These are phyloP conservation scores for Crithidia mellificae DNA, from an alignment of 208 protist species.

Conservation along the genomic window DNA sequence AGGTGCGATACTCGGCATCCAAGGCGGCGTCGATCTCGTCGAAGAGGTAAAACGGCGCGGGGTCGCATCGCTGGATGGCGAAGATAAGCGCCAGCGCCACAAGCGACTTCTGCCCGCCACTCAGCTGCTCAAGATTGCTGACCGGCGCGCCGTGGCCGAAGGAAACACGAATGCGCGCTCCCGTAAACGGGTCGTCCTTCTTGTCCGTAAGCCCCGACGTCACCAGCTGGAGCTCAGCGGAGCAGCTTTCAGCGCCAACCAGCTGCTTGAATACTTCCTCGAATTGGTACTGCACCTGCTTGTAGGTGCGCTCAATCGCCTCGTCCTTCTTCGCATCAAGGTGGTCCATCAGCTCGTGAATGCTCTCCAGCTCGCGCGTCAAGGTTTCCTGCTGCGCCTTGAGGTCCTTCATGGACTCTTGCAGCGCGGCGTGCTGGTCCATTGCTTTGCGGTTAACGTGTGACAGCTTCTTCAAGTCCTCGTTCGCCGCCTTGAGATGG, in stretches of 20 bases:
- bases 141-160: slow-evolving; percentile 81
- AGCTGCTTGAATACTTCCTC: slow-evolving; percentile 96
- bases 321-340: slow-evolving; percentile 97
- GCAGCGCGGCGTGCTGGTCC: slow-evolving; percentile 96
- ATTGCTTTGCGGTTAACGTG: slow-evolving; percentile 99
- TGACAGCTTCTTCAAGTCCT: slow-evolving; percentile 87
- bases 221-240: slow-evolving; percentile 83
- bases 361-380: slow-evolving; percentile 84
- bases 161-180: slow-evolving; percentile 91
- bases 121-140: slow-evolving; percentile 93
- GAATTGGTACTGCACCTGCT: slow-evolving; percentile 97
- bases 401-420: slow-evolving; percentile 88
- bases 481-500: slow-evolving; percentile 73
- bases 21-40: slow-evolving; percentile 99
- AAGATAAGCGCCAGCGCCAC: slow-evolving; percentile 99
- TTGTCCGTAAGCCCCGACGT: slow-evolving; percentile 15
- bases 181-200: slow-evolving; percentile 84
- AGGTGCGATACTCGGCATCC: slow-evolving; percentile 95
- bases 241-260: slow-evolving; percentile 88
- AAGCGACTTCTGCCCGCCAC: slow-evolving; percentile 98
- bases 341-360: slow-evolving; percentile 94
- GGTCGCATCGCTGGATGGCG: slow-evolving; percentile 98
- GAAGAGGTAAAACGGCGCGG: slow-evolving; percentile 99
- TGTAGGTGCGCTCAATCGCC: slow-evolving; percentile 97
- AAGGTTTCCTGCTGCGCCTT: slow-evolving; percentile 76